Percentiles rank a stretch among this genome's conserved stretches.
These are phyloP conservation scores for Russula virescens DNA, from an alignment of 768 basidiomycete genomes.

Conservation along the genomic window DNA sequence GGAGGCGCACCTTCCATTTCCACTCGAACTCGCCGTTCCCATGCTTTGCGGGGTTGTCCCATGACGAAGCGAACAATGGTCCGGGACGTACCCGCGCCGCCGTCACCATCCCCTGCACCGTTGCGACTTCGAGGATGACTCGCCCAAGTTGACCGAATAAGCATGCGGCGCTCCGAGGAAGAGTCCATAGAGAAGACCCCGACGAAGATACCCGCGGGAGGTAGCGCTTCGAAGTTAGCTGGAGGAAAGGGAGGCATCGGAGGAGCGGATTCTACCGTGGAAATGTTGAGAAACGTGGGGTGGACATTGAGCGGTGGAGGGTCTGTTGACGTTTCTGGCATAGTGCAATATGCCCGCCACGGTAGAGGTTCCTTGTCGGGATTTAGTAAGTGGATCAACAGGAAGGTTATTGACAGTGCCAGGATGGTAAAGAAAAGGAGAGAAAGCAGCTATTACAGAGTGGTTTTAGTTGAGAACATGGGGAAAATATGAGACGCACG, in stretches of 20 bases:
- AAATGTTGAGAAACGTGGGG: constrained; percentile 32
- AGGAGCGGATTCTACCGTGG: constrained; percentile 24
- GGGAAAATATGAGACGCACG: constrained; percentile 40
- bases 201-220: constrained; percentile 81
- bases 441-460: constrained; percentile 49
- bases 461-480: constrained; percentile 14
- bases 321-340: constrained; percentile 47
- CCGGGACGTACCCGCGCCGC: constrained; percentile 68
- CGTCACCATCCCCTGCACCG: constrained; percentile 65
- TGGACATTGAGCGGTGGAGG: constrained; percentile 39
- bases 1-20: constrained; percentile 82
- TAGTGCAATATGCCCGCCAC: constrained; percentile 89
- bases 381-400: constrained; percentile 88
- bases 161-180: constrained; percentile 75
- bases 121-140: constrained; percentile 71
- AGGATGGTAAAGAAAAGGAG: constrained; percentile 74
- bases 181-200: constrained; percentile 90
- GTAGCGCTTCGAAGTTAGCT: constrained; percentile 58
- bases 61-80: constrained; percentile 87
- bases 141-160: constrained; percentile 88
- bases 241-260: constrained; percentile 59
- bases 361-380: constrained; percentile 94
- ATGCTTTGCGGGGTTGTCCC: constrained; percentile 74
- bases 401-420: constrained; percentile 76
- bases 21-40: constrained; percentile 71